Conservation (phyloP, 2,329 filamentous ascomycete genomes). For the Penicillium capsulatum region DNA sequence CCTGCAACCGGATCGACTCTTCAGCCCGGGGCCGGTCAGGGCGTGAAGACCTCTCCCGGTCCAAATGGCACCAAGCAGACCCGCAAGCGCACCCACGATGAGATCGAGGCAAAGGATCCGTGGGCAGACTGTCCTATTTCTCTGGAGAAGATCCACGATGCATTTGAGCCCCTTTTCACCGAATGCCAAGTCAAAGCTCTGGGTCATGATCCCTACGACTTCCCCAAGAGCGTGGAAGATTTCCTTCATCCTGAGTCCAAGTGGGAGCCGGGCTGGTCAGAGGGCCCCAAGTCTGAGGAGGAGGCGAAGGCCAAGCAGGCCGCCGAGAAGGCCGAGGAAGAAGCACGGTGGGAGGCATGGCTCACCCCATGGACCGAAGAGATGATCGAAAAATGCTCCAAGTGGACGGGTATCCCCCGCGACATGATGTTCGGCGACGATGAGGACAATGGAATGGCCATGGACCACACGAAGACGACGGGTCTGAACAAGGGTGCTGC, state of each 20-base stretch:
- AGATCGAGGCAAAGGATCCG: slow-evolving; percentile 25
- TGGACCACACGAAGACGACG: slow-evolving; percentile 28
- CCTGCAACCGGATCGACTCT: slow-evolving; percentile 34
- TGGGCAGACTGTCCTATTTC: slow-evolving; percentile 40
- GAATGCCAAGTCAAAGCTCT: slow-evolving; percentile 15
- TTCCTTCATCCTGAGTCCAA: slow-evolving; percentile 20
- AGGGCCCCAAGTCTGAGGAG: too few relatives aligned
- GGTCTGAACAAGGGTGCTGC: slow-evolving; percentile 22
- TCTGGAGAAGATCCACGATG: slow-evolving; percentile 36
- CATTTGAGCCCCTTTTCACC: slow-evolving; percentile 27
- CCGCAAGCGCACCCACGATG: slow-evolving; percentile 17
- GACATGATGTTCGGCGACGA: too few relatives aligned
- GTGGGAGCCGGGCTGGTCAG: too few relatives aligned
- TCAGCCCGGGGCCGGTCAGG: slow-evolving; percentile 22
- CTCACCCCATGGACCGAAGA: too few relatives aligned
- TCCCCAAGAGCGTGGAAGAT: slow-evolving; percentile 37
- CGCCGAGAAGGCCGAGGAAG: too few relatives aligned
- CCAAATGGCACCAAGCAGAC: slow-evolving; percentile 28
- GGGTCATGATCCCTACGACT: slow-evolving; percentile 35
- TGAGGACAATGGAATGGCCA: slow-evolving; percentile 31
- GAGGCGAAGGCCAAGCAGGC: too few relatives aligned
- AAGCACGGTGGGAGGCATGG: too few relatives aligned
- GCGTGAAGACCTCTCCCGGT: slow-evolving; percentile 22
- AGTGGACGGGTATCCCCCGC: too few relatives aligned
- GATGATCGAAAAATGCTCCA: too few relatives aligned